A percentile compares a stretch with the other conserved stretches of the same genome.
These are phyloP conservation scores for Colletotrichum caudatum DNA, from an alignment of 2,329 filamentous ascomycete genomes.

Conservation along the genomic window DNA sequence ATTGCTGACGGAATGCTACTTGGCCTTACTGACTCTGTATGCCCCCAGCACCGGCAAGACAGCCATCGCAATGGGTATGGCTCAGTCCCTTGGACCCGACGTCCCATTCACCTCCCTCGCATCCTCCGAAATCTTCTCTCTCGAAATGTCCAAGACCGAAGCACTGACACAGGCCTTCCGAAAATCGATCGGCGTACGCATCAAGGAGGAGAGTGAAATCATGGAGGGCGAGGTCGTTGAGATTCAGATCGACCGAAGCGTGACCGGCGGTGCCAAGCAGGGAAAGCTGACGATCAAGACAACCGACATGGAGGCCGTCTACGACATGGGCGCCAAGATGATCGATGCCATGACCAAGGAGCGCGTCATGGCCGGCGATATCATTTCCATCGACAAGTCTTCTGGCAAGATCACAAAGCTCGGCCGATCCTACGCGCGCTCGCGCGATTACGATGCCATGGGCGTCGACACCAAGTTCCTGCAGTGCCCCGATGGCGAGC, in stretches of 20 bases:
- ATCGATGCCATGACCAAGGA: constrained; percentile 99
- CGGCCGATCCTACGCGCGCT: constrained; percentile 92
- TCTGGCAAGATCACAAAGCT: constrained; percentile 98
- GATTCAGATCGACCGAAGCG: constrained; percentile 97
- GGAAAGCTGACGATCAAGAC: constrained; percentile 99
- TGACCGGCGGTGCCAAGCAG: constrained; percentile 97
- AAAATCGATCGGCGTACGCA: constrained; percentile 96
- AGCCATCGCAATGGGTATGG: constrained; percentile 98
- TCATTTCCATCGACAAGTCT: constrained; percentile 98
- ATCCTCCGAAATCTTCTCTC: constrained; percentile 96
- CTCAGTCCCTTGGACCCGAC: constrained; percentile 92
- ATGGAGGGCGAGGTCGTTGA: constrained; percentile 99
- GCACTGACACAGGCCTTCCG: constrained; percentile 98
- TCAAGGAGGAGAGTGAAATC: constrained; percentile 99
- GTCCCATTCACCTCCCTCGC: constrained; percentile 97
- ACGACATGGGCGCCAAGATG: constrained; percentile 99
- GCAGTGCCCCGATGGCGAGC: constrained; percentile 95
- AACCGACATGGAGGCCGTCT: constrained; percentile 99
- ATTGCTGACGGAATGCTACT: not conserved
- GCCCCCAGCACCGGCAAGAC: constrained; percentile 89
- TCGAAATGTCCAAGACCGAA: constrained; percentile 99
- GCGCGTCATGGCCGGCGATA: constrained; percentile 97
- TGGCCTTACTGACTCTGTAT: constrained; percentile 38
- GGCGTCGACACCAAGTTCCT: constrained; percentile 98
- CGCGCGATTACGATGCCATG: constrained; percentile 99